Evolutionary conservation across 805 yeast genomes (phyloP), one percentile per base, ranked within the genome.

Genomic region (Candida lessepsii): DNA sequence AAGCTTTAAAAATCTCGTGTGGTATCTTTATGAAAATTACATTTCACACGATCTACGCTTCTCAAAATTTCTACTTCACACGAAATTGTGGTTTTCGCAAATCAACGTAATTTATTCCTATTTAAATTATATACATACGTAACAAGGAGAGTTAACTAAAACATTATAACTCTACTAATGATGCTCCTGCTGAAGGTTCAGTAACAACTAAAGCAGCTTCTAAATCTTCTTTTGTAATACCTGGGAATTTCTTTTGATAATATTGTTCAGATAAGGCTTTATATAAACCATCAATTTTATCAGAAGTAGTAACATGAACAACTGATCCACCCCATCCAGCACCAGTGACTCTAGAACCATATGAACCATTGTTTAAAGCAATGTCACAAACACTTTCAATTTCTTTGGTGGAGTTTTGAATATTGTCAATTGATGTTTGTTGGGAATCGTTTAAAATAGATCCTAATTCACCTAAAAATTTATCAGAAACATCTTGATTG

Each of bases 261-360:
- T 76, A 82, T 37, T 77, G 58, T n/a, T 67, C 61, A 17, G 54
- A 62, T 37, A 82, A 62, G 0, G 82, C 79, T 2, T 46, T 41
- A 8, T 60, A 57, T 20, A 79, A 64, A 2, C 39, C 39, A 0
- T 53, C 56, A 9, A 73, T 60, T 43, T 65, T 70, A 43, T 68
- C 67, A 4, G 63, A 61, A 3, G 73, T 61, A 9, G 82, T 76
- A 41, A 83, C 59, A 53, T 81, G 86, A n/a, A 83, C 83, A 0
- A 83, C 70, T 21, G 81, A 77, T 5, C 89, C 89, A 24, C 89
- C 89, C 73, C 80, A 83, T 3, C 90, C 90, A 14, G 90, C 89
- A 19, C 89, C 90, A 8, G 89, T 82, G n/a, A 80, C 71, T 40
- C 90, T 68, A 1, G 86, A 77, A 13, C 89, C 89, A 43, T 60